A percentile compares a stretch with the other conserved stretches of the same genome.
These are phyloP conservation scores for Wallacemonas sp. DNA, from an alignment of 208 protist species.

Conservation along the genomic window DNA sequence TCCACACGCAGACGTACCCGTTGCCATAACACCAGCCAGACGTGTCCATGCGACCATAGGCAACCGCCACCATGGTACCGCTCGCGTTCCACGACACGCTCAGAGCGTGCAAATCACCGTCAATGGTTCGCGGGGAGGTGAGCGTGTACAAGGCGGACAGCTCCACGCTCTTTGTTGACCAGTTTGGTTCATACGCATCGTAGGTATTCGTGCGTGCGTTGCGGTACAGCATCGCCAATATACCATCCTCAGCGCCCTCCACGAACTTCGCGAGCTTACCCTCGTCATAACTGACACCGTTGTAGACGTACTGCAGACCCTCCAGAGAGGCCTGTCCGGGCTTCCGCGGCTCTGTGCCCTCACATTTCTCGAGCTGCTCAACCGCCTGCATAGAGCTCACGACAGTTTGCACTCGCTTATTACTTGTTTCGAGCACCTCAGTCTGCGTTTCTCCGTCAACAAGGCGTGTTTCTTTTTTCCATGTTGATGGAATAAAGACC, in stretches of 20 bases:
- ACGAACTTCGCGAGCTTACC: slow-evolving; percentile 67
- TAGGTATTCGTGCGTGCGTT: slow-evolving; percentile 77
- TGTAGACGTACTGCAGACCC: slow-evolving; percentile 85
- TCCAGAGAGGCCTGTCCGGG: slow-evolving; percentile 54
- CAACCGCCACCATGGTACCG: slow-evolving; percentile 83
- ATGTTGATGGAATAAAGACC: slow-evolving; percentile 61
- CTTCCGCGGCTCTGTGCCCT: slow-evolving; percentile 50
- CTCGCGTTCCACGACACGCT: slow-evolving; percentile 81
- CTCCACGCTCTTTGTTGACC: slow-evolving; percentile 67
- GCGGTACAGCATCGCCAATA: slow-evolving; percentile 65
- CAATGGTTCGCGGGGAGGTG: slow-evolving; percentile 50
- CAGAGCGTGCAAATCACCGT: slow-evolving; percentile 71
- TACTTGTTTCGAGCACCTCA: slow-evolving; percentile 22
- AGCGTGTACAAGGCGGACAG: slow-evolving; percentile 68
- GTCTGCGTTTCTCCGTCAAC: slow-evolving; percentile 57
- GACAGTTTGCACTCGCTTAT: slow-evolving; percentile 62
- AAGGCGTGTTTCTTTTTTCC: slow-evolving; percentile 43
- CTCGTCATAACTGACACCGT: slow-evolving; percentile 48
- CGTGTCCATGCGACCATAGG: slow-evolving; percentile 83
- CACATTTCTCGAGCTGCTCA: slow-evolving; percentile 67
- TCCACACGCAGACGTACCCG: slow-evolving; percentile 87
- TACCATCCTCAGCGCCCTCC: slow-evolving; percentile 39
- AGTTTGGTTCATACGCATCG: slow-evolving; percentile 86
- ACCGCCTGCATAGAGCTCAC: slow-evolving; percentile 58
- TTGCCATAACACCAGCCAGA: slow-evolving; percentile 86